Percentiles rank a stretch among this genome's conserved stretches.
These are phyloP conservation scores for Hyphopichia fennica DNA, from an alignment of 1,139 yeast species.

Conservation along the genomic window DNA sequence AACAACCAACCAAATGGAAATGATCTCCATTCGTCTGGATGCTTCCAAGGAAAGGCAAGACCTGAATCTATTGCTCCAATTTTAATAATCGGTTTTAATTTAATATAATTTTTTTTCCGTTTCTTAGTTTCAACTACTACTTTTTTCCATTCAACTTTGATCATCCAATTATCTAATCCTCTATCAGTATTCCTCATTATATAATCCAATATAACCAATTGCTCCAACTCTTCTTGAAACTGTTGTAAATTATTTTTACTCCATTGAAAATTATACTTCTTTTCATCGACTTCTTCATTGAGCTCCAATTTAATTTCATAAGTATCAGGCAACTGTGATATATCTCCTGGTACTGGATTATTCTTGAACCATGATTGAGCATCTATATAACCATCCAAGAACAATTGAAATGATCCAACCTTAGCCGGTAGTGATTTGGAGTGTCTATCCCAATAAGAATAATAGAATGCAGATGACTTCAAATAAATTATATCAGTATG, in stretches of 20 bases:
- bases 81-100: constrained; percentile 40
- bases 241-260: constrained; percentile 48
- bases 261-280: constrained; percentile 47
- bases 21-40: constrained; percentile 80
- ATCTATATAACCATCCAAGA: constrained; percentile 56
- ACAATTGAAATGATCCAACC: constrained; percentile 68
- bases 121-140: constrained; percentile 5
- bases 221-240: constrained; percentile 65
- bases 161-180: constrained; percentile 80
- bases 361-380: constrained; percentile 60
- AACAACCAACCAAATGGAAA: constrained; percentile 82
- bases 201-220: constrained; percentile 68
- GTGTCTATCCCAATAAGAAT: constrained; percentile 49
- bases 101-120: constrained; percentile 8
- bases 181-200: constrained; percentile 76
- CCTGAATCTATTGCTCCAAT: constrained; percentile 81
- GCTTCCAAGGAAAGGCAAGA: constrained; percentile 78
- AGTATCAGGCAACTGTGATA: constrained; percentile 18
- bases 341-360: constrained; percentile 55
- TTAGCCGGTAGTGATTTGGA: constrained; percentile 40
- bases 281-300: constrained; percentile 13
- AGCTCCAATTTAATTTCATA: constrained; percentile 17
- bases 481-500: constrained; percentile 60
- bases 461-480: constrained; percentile 56
- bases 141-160: constrained; percentile 51